phyloP scores from a whole-genome alignment of 148 eudicot genomes.

The Rhododendron ovatum region DNA sequence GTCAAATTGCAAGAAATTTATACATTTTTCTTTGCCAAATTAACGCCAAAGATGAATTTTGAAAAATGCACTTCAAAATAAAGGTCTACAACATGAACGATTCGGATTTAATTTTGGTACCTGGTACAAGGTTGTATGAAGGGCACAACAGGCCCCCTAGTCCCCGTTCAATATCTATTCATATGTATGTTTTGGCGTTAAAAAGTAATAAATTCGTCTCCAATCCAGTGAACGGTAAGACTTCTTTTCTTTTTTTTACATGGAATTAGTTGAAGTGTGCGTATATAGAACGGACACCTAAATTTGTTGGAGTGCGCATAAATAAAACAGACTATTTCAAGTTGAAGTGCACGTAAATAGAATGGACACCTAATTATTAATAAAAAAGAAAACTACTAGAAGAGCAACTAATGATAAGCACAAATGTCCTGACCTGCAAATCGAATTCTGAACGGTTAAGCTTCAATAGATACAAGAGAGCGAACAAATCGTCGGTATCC shows the following conservation, averaged over 20 bases:
- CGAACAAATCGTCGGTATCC: conserved; percentile 54
- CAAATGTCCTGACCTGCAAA: conserved; percentile 34
- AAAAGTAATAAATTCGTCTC: too few relatives aligned
- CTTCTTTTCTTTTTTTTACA: too few relatives aligned
- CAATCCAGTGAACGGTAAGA: too few relatives aligned
- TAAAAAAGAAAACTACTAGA: not conserved
- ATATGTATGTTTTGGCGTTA: too few relatives aligned
- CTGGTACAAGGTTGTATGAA: not conserved
- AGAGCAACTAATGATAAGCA: not conserved
- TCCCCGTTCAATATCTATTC: too few relatives aligned
- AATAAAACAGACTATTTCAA: too few relatives aligned
- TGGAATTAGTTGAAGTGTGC: not conserved
- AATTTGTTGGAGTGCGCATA: not conserved
- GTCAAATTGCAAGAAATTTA: too few relatives aligned
- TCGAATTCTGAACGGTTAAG: conserved; percentile 46
- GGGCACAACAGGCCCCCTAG: not conserved
- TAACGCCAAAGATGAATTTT: not conserved
- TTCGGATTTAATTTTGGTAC: not conserved
- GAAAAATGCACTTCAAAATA: not conserved
- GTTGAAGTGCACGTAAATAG: too few relatives aligned
- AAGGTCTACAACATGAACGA: too few relatives aligned
- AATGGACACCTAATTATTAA: too few relatives aligned
- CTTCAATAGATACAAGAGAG: conserved; percentile 54
- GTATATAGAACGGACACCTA: too few relatives aligned
- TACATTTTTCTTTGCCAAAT: not conserved